These are phyloP conservation scores for Pichia californica DNA, from an alignment of 805 yeast species.

Conservation along the genomic window DNA sequence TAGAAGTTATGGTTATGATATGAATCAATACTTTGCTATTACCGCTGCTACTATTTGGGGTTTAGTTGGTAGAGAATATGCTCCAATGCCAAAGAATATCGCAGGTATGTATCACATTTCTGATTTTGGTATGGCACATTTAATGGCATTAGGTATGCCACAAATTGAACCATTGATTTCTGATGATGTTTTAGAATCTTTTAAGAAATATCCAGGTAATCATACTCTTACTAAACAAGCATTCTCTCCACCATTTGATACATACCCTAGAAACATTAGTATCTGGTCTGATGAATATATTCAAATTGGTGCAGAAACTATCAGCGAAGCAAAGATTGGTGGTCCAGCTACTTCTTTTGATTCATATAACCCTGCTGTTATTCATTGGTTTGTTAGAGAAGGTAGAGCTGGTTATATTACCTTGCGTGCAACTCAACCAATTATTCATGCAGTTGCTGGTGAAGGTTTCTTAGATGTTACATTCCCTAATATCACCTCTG, in stretches of 20 bases:
- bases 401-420: conserved; percentile 1
- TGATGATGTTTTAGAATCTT: neutral
- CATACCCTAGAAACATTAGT: conserved; percentile 1
- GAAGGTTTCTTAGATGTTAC: conserved; percentile 1
- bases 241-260: neutral
- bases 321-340: neutral
- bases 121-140: too few relatives aligned
- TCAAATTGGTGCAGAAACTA: conserved; percentile 4
- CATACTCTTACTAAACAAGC: neutral
- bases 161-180: too few relatives aligned
- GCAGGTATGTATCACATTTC: neutral
- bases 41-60: conserved; percentile 1
- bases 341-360: neutral
- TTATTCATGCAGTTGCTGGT: conserved; percentile 2
- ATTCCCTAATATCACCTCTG: neutral
- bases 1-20: conserved; percentile 2
- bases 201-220: neutral
- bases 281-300: neutral
- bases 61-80: conserved; percentile 1
- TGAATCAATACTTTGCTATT: conserved; percentile 1
- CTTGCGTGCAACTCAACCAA: neutral
- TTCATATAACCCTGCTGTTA: neutral
- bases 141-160: too few relatives aligned
- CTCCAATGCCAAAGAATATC: neutral
- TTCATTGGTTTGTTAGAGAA: conserved; percentile 3